A percentile compares a stretch with the other conserved stretches of the same genome.
These are phyloP conservation scores for Aspergillus bridgeri DNA, from an alignment of 495 filamentous ascomycete genomes.

Conservation along the genomic window DNA sequence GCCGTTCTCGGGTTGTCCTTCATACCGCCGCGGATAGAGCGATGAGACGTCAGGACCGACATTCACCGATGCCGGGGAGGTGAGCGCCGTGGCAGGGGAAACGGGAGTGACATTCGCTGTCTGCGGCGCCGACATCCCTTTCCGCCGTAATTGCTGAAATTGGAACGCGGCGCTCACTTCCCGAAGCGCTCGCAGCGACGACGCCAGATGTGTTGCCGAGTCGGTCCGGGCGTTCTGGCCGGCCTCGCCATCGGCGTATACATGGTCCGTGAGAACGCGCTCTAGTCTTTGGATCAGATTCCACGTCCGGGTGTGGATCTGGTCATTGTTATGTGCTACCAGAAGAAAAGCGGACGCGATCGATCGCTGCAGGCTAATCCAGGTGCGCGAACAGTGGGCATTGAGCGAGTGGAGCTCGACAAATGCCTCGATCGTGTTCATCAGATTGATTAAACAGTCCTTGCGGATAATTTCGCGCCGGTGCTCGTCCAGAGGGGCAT, in stretches of 20 bases:
- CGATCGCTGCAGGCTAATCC: slow-evolving; percentile 47
- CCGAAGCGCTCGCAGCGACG: slow-evolving; percentile 38
- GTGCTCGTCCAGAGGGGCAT: slow-evolving; percentile 30
- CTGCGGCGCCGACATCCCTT: slow-evolving; percentile 1
- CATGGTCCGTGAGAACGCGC: slow-evolving; percentile 39
- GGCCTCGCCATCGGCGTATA: slow-evolving; percentile 32
- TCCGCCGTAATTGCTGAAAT: slow-evolving; percentile 21
- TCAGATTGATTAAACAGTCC: slow-evolving; percentile 41
- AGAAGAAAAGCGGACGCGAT: slow-evolving; percentile 48
- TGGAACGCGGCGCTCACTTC: slow-evolving; percentile 38
- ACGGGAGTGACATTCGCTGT: slow-evolving; percentile 5
- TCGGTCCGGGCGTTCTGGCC: slow-evolving; percentile 34
- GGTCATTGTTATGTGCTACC: slow-evolving; percentile 39
- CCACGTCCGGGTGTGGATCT: slow-evolving; percentile 30
- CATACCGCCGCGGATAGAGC: slow-evolving; percentile 13
- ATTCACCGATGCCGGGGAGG: slow-evolving; percentile 27
- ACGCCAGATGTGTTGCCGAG: slow-evolving; percentile 38
- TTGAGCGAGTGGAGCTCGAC: slow-evolving; percentile 45
- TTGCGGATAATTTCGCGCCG: slow-evolving; percentile 39
- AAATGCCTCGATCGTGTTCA: slow-evolving; percentile 43
- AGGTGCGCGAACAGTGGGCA: slow-evolving; percentile 41
- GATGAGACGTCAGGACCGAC: slow-evolving; percentile 10
- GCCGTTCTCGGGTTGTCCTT: slow-evolving; percentile 8
- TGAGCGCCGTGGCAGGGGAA: slow-evolving; percentile 20
- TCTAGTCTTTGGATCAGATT: slow-evolving; percentile 40